Evolutionary conservation across 1,284 basidiomycete genomes (phyloP), one percentile per base, ranked within the genome.

Genomic region (Melampsora larici-populina): DNA sequence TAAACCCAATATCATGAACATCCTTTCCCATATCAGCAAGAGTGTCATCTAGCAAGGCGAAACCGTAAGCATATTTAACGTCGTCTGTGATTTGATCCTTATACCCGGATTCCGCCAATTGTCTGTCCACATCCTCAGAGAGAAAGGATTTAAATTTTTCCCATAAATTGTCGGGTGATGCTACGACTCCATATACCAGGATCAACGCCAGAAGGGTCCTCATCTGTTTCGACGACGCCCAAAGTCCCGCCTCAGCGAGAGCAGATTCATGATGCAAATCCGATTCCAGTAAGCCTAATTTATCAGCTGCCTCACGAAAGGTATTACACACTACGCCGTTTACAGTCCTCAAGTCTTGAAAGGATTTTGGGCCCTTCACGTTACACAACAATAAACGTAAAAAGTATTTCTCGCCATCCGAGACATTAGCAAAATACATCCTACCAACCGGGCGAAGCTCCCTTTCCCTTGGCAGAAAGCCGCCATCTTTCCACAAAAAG

Each of bases 381-480:
- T 71, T 18, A 31, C 9, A 7, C 4, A 72, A 31, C 26, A 72
- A 26, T 1, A 72, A 17, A n/a, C 70, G 1, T 9, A 72, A 43
- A 18, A 48, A 72, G 43, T 72, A 72, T 17, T 31, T 33, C 3
- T 72, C 26, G 0, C 70, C 70, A 18, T 72, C 70, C 1, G 58
- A 2, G 17, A 72, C 64, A 1, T n/a, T 26, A 0, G 70, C 70
- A 49, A 72, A 64, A 33, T 64, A 72, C 48, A 63, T 48, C 26
- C 70, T 1, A 0, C 58, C 60, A 1, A 43, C 40, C 5, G 40
- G 40, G 6, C 11, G 5, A 1, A 43, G 13, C 3, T 63, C 60
- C 6, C 55, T 33, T 1, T 70, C 48, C 1, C 36, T 24, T 2
- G 68, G 1, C 18, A 13, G 21, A 5, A 31, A 11, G 1, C 49